Evolutionary conservation across 2,329 filamentous ascomycete species (phyloP).

Genomic region (Teratosphaeria viscida): DNA sequence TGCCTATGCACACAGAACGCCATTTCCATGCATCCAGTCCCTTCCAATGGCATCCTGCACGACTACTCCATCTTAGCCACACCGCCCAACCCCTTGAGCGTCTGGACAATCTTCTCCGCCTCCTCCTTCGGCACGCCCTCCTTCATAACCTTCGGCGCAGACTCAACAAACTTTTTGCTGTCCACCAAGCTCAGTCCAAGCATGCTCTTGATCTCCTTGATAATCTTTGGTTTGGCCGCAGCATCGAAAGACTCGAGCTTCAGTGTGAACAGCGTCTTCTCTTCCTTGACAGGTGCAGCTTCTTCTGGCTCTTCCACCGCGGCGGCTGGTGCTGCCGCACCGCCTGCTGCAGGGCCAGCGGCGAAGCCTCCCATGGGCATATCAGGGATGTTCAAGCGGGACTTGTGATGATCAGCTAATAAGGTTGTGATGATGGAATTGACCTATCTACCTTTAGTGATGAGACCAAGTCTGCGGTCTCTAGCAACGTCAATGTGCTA

Average conservation of each 20-base stretch:
- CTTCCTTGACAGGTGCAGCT: slow-evolving; percentile 75
- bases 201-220: slow-evolving; percentile 98
- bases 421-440: not conserved
- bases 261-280: slow-evolving; percentile 95
- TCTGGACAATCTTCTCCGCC: slow-evolving; percentile 93
- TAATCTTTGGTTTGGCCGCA: slow-evolving; percentile 89
- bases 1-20: not conserved
- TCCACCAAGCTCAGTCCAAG: slow-evolving; percentile 92
- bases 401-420: slow-evolving; percentile 40
- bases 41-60: not conserved
- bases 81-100: slow-evolving; percentile 85
- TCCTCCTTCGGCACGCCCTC: slow-evolving; percentile 98
- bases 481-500: slow-evolving; percentile 90
- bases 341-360: slow-evolving; percentile 42
- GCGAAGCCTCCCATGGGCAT: slow-evolving; percentile 89
- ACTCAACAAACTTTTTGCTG: slow-evolving; percentile 99
- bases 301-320: slow-evolving; percentile 65
- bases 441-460: slow-evolving; percentile 67
- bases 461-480: slow-evolving; percentile 92
- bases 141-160: slow-evolving; percentile 96
- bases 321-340: slow-evolving; percentile 39
- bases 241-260: slow-evolving; percentile 89
- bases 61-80: slow-evolving; percentile 80
- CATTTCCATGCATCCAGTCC: not conserved
- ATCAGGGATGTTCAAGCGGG: slow-evolving; percentile 93